Base-by-base conservation (phyloP, 331 rosid species). In the Arachis monticola region DNA sequence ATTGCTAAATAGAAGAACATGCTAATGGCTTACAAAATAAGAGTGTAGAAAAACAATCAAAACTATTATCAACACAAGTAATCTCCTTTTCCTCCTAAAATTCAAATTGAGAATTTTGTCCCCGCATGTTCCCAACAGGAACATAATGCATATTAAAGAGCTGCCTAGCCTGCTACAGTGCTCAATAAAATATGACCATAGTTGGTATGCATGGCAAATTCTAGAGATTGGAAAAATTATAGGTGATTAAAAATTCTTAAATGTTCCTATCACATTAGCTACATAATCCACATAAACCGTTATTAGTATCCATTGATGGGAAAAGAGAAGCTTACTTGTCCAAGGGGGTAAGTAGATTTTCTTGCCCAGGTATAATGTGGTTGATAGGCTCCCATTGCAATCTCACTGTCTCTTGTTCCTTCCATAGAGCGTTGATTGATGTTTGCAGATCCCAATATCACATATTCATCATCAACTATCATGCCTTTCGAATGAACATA, bases 361-460 rank as follows among this genome's bases (percentile, higher is more conserved):
- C 87, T 85, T 66, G 91, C 97, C 99, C 97, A 92, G 6, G 97
- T 90, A 83, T 90, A 78, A 60, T 88, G 79, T 52, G 96, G 97
- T 83, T 94, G 97, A 82, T 87, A 94, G 27, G 97, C 89, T 72
- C 99, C 99, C 97, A 94, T 94, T 58, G 99, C 99, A 75, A 94
- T 92, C 85, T 94, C 99, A 62, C 97, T 94, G 85, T 94, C 99
- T 79, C 99, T 94, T 40, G 99, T 94, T 70, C 97, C 97, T 83
- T 94, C 97, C 99, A 94, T 87, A 31, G 97, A 94, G 42, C 97
- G 96, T 79, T 94, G 97, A 72, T 94, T 94, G 81, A 94, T 92
- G 85, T 94, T 94, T n/a, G 99, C 99, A 31, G 99, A 94, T 46
- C 99, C 99, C 80, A 94, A 45, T 61, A 94, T 88, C 62, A 94